These are phyloP conservation scores for Acanthamoeba divionensis DNA, from an alignment of 208 protist species.

Conservation along the genomic window DNA sequence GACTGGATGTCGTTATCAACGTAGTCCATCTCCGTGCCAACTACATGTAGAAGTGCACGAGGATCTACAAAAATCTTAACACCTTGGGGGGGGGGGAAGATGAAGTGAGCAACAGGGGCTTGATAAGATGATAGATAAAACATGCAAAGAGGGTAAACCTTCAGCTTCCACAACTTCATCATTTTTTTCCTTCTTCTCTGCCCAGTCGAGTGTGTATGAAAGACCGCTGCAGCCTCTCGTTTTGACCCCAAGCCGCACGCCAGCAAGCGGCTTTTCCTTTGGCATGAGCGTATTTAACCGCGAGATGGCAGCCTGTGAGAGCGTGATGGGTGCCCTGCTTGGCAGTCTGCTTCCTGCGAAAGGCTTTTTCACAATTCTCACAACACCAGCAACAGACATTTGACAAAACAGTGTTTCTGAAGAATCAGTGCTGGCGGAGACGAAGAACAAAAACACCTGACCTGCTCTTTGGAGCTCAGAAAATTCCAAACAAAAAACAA, in stretches of 20 bases:
- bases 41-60: conserved; percentile 93
- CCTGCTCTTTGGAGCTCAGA: too few relatives aligned
- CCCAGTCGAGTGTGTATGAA: conserved; percentile 94
- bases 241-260: conserved; percentile 91
- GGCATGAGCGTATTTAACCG: not conserved
- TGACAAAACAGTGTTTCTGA: too few relatives aligned
- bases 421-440: too few relatives aligned
- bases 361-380: not conserved
- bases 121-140: not conserved
- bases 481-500: too few relatives aligned
- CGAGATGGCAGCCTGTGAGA: not conserved
- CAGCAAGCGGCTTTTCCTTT: conserved; percentile 29
- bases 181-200: conserved; percentile 66
- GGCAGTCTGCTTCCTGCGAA: not conserved
- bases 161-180: conserved; percentile 87
- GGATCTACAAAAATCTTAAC: conserved; percentile 91
- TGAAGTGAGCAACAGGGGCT: not conserved
- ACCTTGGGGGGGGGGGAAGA: conserved; percentile 61
- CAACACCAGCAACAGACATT: conserved; percentile 17
- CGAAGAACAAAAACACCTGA: too few relatives aligned
- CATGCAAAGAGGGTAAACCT: conserved; percentile 4
- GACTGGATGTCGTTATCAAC: conserved; percentile 89
- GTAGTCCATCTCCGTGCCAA: conserved; percentile 96
- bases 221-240: conserved; percentile 93
- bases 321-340: not conserved